Percentiles rank a stretch among this genome's conserved stretches.
Evolutionary conservation across 129 eudicot species (phyloP).

Genomic region (Chrysanthemum makinoi): DNA sequence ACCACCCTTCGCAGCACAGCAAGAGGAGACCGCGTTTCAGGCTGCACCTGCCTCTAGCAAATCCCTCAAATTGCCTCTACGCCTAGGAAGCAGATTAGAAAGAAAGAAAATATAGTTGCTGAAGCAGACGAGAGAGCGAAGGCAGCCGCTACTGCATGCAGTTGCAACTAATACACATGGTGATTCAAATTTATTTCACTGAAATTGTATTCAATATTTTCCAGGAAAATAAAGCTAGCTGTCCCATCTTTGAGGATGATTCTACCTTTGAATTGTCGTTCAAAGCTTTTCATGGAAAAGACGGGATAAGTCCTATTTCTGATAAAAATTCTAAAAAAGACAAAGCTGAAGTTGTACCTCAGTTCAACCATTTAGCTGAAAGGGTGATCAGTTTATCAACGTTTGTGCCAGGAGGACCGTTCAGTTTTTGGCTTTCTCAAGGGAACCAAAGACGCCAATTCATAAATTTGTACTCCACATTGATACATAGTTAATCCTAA

Average conservation of each 20-base stretch:
- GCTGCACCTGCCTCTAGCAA: too few species aligned
- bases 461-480: constrained; percentile 42
- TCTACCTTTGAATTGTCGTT: constrained; percentile 68
- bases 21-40: too few species aligned
- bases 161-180: too few species aligned
- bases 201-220: too few species aligned
- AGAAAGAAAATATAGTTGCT: too few species aligned
- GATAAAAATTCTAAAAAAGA: constrained; percentile 29
- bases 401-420: constrained; percentile 84
- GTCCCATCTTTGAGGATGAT: constrained; percentile 92
- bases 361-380: constrained; percentile 68
- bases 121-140: too few species aligned
- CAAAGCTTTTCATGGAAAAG: constrained; percentile 71
- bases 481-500: too few species aligned
- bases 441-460: constrained; percentile 43
- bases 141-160: too few species aligned
- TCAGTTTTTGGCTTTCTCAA: constrained; percentile 53
- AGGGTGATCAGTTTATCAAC: constrained; percentile 67
- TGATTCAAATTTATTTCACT: too few species aligned
- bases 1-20: too few species aligned
- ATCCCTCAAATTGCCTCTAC: too few species aligned
- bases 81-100: too few species aligned
- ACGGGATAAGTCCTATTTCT: constrained; percentile 66
- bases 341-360: constrained; percentile 25
- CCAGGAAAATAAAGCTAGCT: constrained; percentile 51